Evolutionary conservation across 2,329 filamentous ascomycete genomes (phyloP), one percentile per base, ranked within the genome.

Genomic region (Pseudogymnoascus pannorum): DNA sequence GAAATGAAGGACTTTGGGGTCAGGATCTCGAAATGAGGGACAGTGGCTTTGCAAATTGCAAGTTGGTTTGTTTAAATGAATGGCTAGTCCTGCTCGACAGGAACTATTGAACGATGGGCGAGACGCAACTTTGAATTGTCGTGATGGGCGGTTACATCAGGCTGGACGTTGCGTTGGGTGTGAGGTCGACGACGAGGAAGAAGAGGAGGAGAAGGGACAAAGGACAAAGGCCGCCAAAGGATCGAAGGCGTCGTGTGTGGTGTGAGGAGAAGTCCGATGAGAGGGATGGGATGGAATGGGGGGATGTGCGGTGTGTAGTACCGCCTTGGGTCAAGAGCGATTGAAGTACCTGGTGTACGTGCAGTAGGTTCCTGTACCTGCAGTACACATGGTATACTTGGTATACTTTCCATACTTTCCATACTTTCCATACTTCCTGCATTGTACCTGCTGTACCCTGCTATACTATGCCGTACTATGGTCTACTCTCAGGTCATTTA

Each of bases 1-100:
- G 40, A 12, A 44, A 44, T 44, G 20, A 44, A 44, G 20, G 40
- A 44, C 40, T 44, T 24, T 9, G 40, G 40, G 40, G 40, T 44
- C 40, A 44, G 40, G 40, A n/a, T n/a, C 11, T 44, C 40, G 20
- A 44, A 44, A 44, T 24, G 40, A 44, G 40, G 40, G 40, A 44
- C 40, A 12, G 38, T 24, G n/a, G n/a, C n/a, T n/a, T n/a, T n/a
- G n/a, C n/a, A n/a, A n/a, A n/a, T n/a, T n/a, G n/a, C n/a, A n/a
- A n/a, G n/a, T n/a, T n/a, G n/a, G 14, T 36, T 42, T 44, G n/a
- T n/a, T n/a, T 44, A 44, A 44, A 44, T 44, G 40, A 44, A 44
- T 44, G 40, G 40, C 40, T n/a, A 44, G 40, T 44, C 40, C 40
- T 44, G 40, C 40, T 44, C 38, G 40, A 20, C 40, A 44, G 40